Percentiles rank a stretch among this genome's conserved stretches.
phyloP scores from a whole-genome alignment of 257 asterid species.

The Knoxia roxburghii region DNA sequence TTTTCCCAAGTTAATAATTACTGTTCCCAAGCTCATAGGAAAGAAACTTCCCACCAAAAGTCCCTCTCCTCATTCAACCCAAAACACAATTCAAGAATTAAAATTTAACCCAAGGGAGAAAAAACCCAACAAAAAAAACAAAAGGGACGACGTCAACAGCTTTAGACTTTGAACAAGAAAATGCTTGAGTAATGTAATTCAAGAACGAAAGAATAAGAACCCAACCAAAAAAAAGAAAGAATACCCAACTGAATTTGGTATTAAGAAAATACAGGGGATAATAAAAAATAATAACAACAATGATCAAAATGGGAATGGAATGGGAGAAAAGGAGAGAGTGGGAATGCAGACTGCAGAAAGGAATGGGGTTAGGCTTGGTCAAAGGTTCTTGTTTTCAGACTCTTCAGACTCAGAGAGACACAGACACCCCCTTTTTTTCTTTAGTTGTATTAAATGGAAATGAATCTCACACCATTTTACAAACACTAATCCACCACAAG shows the following conservation, averaged over 20 bases:
- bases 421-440: too few species aligned
- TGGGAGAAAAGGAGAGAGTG: neutral
- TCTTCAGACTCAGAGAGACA: too few species aligned
- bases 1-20: neutral
- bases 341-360: neutral
- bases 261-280: neutral
- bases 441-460: constrained; percentile 8
- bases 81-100: neutral
- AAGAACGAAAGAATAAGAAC: neutral
- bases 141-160: constrained; percentile 11
- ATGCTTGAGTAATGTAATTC: neutral
- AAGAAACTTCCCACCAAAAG: neutral
- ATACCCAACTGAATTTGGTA: constrained; percentile 1
- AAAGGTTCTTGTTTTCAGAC: constrained; percentile 24
- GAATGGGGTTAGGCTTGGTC: constrained; percentile 19
- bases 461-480: neutral
- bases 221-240: neutral
- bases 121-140: constrained; percentile 9
- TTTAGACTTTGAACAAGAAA: constrained; percentile 5
- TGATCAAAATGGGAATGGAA: neutral
- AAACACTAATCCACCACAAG: too few species aligned
- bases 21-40: neutral
- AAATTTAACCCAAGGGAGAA: too few species aligned
- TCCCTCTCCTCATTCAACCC: neutral
- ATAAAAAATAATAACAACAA: neutral